Evolutionary conservation across 768 basidiomycete species (phyloP), one percentile per base, ranked within the genome.

Genomic region (Macrolepiota dolichaula): DNA sequence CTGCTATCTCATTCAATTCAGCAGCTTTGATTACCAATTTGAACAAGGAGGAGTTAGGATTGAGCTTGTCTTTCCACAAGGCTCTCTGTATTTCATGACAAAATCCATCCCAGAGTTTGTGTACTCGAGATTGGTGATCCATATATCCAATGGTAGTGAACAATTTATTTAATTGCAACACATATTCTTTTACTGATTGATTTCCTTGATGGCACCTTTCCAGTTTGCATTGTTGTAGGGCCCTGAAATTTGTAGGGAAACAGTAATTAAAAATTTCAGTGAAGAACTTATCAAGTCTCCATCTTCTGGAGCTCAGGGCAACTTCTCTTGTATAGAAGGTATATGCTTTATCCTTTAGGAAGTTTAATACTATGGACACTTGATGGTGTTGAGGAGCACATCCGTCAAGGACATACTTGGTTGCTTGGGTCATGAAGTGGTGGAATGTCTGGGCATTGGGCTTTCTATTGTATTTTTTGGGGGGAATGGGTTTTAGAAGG

Each of bases 31-130:
- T 44, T 0, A 80, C 71, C 5, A 71, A 64, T 0, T 70, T 57
- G 65, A 71, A 75, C 0, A 50, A 53, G 0, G 73, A 72, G 0
- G 59, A 52, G 6, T 76, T 70, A 0, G 73, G 74, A 22, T 72
- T 73, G 0, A 74, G 63, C 2, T 69, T 60, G 2, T 73, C 65
- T 27, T 65, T 61, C 69, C 71, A 74, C 0, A 78, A 61, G 7
- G 69, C 63, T 3, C 63, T 53, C 32, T 74, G 73, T 2, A 78
- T 72, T 7, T 62, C 38, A 0, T 44, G 13, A 0, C 62, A 49
- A 0, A 75, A 51, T 0, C 78, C 75, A 12, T 70, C 64, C 76
- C 76, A 82, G 0, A 82, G 65, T 42, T 71, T 69, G 32, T 70
- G 63, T 0, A 77, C 73, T 15, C 68, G 57, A 5, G 77, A 73